Evolutionary conservation across 129 eudicot species (phyloP), one percentile per base, ranked within the genome.

Genomic region (Lonicera japonica): DNA sequence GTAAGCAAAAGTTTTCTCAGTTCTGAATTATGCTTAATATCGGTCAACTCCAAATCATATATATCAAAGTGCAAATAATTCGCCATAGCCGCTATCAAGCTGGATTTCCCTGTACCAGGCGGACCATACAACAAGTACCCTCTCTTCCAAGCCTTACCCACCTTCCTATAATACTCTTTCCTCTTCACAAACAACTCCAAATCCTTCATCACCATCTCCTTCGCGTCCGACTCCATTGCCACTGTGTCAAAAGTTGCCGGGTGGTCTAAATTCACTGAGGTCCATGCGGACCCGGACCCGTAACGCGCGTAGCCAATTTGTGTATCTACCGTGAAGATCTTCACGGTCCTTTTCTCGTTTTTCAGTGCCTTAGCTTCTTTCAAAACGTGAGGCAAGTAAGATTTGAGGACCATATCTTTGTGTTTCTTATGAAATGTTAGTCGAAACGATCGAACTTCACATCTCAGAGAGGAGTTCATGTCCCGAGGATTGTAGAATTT

Each of bases 141-240:
- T 66, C 95, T 70, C 56, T 82, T 82, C 95, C 89, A 83, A 19
- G 95, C 95, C 59, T 86, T 86, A 25, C 95, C 90, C 8, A 86
- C 86, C 23, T 58, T 83, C 34, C 74, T 66, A 25, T 86, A 86
- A 54, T 74, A 77, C 15, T 83, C 90, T 22, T 61, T 66, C 51
- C 95, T 62, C 57, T 21, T 64, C 51, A 86, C 71, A 72, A 86
- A 86, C 83, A 75, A 54, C 65, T 86, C 78, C 51, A 86, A 70
- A 73, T 87, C 95, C 39, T 75, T 66, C 41, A 80, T 40, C 0
- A 87, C 70, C 81, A 69, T 72, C 60, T 73, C 65, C 70, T 87
- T 87, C 75, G 39, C 19, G 51, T 58, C 69, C 18, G 66, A 39
- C 19, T 87, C 95, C 91, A 87, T 87, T 14, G 88, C 86, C 59